Percentiles rank a stretch among this genome's conserved stretches.
Evolutionary conservation across 805 yeast genomes (phyloP).

Genomic region (Kregervanrija pseudodelftensis): DNA sequence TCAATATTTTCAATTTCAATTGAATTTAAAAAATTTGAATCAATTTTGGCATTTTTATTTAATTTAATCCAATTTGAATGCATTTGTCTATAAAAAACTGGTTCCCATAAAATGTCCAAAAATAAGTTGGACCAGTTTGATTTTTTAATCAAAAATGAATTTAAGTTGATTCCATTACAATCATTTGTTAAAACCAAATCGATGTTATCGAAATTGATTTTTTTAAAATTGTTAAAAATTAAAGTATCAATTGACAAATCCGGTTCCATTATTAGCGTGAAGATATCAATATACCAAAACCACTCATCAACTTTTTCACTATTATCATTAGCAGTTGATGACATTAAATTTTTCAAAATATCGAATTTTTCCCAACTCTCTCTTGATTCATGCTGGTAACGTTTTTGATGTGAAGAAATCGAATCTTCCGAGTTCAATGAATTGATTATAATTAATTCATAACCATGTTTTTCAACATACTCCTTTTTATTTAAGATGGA

Average conservation of each 20-base stretch:
- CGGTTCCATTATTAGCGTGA: conserved; percentile 36
- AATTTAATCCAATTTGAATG: conserved; percentile 27
- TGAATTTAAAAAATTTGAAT: too few species aligned
- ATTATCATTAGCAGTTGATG: conserved; percentile 20
- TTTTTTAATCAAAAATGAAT: conserved; percentile 33
- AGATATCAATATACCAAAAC: conserved; percentile 37
- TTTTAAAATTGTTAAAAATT: conserved; percentile 16
- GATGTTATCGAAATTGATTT: conserved; percentile 25
- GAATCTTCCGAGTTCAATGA: conserved; percentile 22
- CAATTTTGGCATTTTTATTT: conserved; percentile 6
- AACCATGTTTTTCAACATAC: conserved; percentile 41
- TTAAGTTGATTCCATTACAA: conserved; percentile 35
- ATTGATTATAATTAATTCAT: conserved; percentile 35
- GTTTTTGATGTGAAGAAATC: conserved; percentile 35
- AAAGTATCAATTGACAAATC: conserved; percentile 28
- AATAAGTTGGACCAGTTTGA: conserved; percentile 32
- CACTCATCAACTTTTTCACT: conserved; percentile 26
- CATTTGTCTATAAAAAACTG: conserved; percentile 31
- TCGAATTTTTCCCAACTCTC: conserved; percentile 39
- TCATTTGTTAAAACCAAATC: conserved; percentile 34
- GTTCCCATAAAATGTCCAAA: conserved; percentile 35
- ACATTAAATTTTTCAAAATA: conserved; percentile 28
- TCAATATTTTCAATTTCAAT: conserved; percentile 16
- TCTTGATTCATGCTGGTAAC: conserved; percentile 43
- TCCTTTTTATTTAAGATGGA: conserved; percentile 41